Percentiles rank a stretch among this genome's conserved stretches.
Conservation (phyloP, 1,139 yeast species). For the Yamadazyma aaseri region DNA sequence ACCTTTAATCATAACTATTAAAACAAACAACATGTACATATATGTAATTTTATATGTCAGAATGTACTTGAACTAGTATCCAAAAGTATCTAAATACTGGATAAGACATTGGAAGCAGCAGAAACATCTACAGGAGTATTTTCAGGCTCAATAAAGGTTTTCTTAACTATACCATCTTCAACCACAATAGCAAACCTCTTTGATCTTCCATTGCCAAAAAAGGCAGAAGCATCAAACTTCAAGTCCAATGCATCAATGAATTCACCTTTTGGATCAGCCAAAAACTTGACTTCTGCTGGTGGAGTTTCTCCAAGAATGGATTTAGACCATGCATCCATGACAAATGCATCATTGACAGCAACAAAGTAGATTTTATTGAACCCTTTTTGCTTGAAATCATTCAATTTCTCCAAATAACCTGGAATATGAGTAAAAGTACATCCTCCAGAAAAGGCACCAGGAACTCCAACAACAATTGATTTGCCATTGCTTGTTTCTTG, state of each 20-base stretch:
- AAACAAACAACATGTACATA: too few species aligned
- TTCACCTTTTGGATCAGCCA: constrained; percentile 77
- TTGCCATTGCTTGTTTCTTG: constrained; percentile 53
- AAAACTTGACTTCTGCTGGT: constrained; percentile 46
- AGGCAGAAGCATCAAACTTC: constrained; percentile 65
- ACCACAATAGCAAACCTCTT: constrained; percentile 76
- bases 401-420: constrained; percentile 57
- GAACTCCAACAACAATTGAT: constrained; percentile 73
- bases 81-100: constrained; percentile 1
- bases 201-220: constrained; percentile 74
- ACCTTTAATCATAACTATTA: too few species aligned
- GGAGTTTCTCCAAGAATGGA: constrained; percentile 23
- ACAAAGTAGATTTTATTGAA: constrained; percentile 59
- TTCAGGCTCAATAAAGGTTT: constrained; percentile 78
- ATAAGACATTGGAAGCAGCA: constrained; percentile 38
- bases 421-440: constrained; percentile 81
- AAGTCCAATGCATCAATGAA: constrained; percentile 66
- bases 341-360: constrained; percentile 85
- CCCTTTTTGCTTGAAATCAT: constrained; percentile 64
- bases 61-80: too few species aligned
- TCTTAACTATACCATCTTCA: constrained; percentile 66
- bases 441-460: constrained; percentile 90
- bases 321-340: constrained; percentile 67
- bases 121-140: constrained; percentile 63
- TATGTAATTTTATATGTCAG: too few species aligned